Evolutionary conservation across 2,329 filamentous ascomycete genomes (phyloP), one percentile per base, ranked within the genome.

Genomic region (Aureobasidium sp.): DNA sequence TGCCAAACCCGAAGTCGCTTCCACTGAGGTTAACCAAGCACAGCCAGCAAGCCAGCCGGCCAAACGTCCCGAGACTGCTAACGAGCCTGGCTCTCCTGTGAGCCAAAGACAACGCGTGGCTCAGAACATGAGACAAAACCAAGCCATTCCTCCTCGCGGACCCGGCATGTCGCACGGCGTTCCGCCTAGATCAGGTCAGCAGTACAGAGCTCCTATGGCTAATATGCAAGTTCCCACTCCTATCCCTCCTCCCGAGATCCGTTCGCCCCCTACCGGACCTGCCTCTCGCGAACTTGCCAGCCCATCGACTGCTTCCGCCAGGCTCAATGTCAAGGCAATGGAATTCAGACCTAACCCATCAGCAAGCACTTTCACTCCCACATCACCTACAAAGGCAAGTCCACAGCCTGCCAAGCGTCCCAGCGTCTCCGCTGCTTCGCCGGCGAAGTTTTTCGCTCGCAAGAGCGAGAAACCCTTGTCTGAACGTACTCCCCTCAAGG

Each of bases 291-390:
- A 74, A 36, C 68, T 75, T 7, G 79, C 81, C 64, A 83, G 82
- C 37, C 82, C 83, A 10, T 83, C 83, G 6, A 79, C 77, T 20
- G 71, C 73, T 1, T 79, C 81, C 4, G 80, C 77, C 7, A 80
- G 81, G 63, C 82, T 87, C 72, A 87, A 86, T 65, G 84, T 83
- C 39, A 82, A 80, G 59, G 85, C 85, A 0, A 76, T 81, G 70
- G 91, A 96, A 70, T 97, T 97, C 76, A 87, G 88, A 66, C 94
- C 93, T 20, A 95, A 88, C 69, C 87, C 90, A 5, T 88, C 88
- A 65, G 91, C 92, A 0, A 83, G 84, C 48, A 81, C 87, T 1
- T 97, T 99, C 76, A 93, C 87, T 67, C 93, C 89, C 5, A 89
- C 84, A 51, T 81, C 84, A 66, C 81, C 81, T 67, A 87, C 82